Evolutionary conservation across 2,329 filamentous ascomycete species (phyloP).

Genomic region (Aspergillus sp.): DNA sequence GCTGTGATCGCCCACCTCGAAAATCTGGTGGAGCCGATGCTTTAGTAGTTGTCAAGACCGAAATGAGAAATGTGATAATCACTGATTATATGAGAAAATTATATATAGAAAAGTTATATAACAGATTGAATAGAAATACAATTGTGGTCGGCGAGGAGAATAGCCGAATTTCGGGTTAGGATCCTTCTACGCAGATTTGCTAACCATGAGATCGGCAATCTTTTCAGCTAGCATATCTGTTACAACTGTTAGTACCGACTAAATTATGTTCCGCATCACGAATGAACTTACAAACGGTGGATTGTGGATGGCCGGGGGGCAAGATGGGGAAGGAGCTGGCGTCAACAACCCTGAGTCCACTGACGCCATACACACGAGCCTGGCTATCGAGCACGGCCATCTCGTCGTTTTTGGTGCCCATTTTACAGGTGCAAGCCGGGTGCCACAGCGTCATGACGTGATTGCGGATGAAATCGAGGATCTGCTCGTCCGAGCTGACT

Average conservation of each 20-base stretch:
- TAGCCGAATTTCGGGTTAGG: background rate
- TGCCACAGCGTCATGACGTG: slow-evolving; percentile 32
- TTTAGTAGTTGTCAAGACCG: background rate
- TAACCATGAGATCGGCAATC: slow-evolving; percentile 27
- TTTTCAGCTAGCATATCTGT: slow-evolving; percentile 40
- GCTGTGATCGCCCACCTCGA: no score
- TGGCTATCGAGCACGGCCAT: slow-evolving; percentile 34
- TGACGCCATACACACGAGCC: slow-evolving; percentile 30
- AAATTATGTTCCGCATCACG: background rate
- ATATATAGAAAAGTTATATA: background rate
- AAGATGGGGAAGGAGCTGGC: slow-evolving; percentile 36
- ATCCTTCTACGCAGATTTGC: background rate
- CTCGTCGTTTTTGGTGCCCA: slow-evolving; percentile 25
- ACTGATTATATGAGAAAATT: background rate
- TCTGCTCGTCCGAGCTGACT: slow-evolving; percentile 42
- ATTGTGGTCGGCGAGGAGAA: background rate
- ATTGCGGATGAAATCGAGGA: slow-evolving; percentile 36
- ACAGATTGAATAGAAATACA: background rate
- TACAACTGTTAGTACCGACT: slow-evolving; percentile 3
- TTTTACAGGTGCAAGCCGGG: slow-evolving; percentile 31
- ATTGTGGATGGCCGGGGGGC: slow-evolving; percentile 43
- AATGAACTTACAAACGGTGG: slow-evolving; percentile 29
- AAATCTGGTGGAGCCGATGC: background rate
- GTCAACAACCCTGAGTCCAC: slow-evolving; percentile 35
- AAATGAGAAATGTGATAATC: background rate